Percentiles rank a stretch among this genome's conserved stretches.
Conservation (phyloP, 2,329 filamentous ascomycete genomes). For the Elsinoe fawcettii region DNA sequence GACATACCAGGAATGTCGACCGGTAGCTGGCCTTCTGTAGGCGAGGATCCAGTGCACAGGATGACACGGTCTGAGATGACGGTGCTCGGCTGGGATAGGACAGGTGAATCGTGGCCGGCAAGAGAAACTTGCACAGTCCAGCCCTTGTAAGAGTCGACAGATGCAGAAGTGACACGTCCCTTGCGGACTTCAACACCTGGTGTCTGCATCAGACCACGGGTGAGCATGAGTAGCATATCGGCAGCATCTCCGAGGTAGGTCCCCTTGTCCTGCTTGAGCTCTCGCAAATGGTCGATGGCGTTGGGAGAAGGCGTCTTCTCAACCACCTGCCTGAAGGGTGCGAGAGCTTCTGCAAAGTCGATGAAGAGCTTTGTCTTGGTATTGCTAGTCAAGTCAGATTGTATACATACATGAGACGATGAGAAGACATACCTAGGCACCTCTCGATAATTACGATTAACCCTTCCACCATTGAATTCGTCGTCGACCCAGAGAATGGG, state of each 20-base stretch:
- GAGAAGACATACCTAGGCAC: constrained; percentile 44
- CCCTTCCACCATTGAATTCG: constrained; percentile 40
- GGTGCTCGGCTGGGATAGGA: constrained; percentile 15
- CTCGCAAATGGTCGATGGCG: constrained; percentile 46
- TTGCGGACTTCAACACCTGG: constrained; percentile 35
- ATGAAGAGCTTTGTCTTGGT: constrained; percentile 55
- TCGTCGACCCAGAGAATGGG: constrained; percentile 55
- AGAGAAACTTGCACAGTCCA: constrained; percentile 33
- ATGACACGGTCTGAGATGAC: constrained; percentile 41
- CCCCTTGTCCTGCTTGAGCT: constrained; percentile 49
- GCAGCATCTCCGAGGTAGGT: constrained; percentile 52
- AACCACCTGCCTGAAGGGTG: constrained; percentile 47
- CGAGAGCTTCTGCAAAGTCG: constrained; percentile 47
- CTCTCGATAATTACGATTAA: constrained; percentile 48
- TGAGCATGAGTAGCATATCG: constrained; percentile 45
- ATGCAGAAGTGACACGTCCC: constrained; percentile 35
- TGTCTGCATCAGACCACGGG: constrained; percentile 37
- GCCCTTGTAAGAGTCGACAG: constrained; percentile 32
- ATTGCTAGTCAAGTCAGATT: constrained; percentile 37
- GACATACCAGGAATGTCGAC: constrained; percentile 33
- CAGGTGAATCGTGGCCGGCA: constrained; percentile 24
- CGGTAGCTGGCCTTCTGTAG: constrained; percentile 40
- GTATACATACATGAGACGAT: not conserved
- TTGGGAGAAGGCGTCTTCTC: constrained; percentile 44
- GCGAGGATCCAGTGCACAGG: constrained; percentile 53